Base-by-base conservation (phyloP, 2,329 filamentous ascomycete species). In the Ceratocystis alfenasii region DNA sequence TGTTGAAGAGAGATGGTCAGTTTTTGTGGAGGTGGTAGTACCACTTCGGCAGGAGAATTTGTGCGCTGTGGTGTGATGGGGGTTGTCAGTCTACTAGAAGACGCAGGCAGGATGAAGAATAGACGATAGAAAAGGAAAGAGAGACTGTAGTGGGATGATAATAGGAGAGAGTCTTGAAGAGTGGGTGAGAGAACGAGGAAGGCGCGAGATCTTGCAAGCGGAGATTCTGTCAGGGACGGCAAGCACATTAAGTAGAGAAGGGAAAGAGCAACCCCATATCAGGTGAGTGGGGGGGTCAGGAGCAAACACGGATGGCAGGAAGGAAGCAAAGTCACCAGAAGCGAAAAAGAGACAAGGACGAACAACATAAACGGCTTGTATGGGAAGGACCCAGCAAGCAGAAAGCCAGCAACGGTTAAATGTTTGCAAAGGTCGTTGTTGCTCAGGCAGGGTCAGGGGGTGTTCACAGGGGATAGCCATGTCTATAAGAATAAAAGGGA, bases 341-440 rank as follows among this genome's bases (percentile, higher is more conserved):
- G 30, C 15, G 17, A 63, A 30, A 41, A 59, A 33, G 28, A 53
- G 48, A 53, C 55, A 36, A 59, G 55, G 36, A 41, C 36, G 36
- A 41, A 15, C 36, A 33, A 59, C 15, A 59, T 8, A 59, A 36
- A 59, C 55, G 28, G 61, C 61, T 50, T 46, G 25, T 48, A n/a
- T 63, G 61, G 61, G 61, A 46, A 20, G 61, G 61, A 59, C 55
- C 55, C 15, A 59, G 61, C 15, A 48, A 45, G 46, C 15, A 59
- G 61, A 25, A 48, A 45, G 28, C 25, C 44, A 63, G 25, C 61
- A 63, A 63, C 61, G 61, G 44, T 63, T 63, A 63, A 63, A 63
- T 63, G 61, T 33, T 46, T 50, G 61, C 46, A 63, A 3, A 33
- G 61, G 25, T 10, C 36, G 60, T 63, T 48, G 25, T 45, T 59